Evolutionary conservation across 108 stramenopile genomes (phyloP).

Genomic region (Mediolabrus comicus): DNA sequence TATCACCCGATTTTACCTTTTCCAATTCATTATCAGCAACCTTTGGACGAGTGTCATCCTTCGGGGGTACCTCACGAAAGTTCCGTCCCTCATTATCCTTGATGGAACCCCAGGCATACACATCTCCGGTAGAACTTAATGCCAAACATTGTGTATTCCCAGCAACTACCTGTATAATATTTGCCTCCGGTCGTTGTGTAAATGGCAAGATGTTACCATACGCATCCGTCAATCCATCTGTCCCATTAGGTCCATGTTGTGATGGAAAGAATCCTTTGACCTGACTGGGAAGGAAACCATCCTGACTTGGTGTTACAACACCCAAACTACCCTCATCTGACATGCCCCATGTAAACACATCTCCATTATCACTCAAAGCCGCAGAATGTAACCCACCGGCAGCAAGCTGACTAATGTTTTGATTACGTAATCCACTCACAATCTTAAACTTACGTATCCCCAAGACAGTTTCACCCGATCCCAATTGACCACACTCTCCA

Average conservation of each 20-base stretch:
- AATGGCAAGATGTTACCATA: conserved; percentile 3
- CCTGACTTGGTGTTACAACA: conserved; percentile 32
- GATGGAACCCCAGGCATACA: conserved; percentile 69
- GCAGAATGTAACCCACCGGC: conserved; percentile 83
- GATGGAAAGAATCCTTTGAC: conserved; percentile 25
- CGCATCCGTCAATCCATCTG: not conserved
- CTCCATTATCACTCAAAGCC: conserved; percentile 64
- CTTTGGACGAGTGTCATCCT: conserved; percentile 31
- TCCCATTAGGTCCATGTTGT: conserved; percentile 13
- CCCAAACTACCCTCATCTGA: conserved; percentile 89
- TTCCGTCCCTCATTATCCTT: conserved; percentile 65
- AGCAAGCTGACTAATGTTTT: conserved; percentile 50
- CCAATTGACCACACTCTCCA: conserved; percentile 66
- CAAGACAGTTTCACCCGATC: conserved; percentile 16
- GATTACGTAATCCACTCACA: conserved; percentile 32
- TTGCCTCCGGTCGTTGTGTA: conserved; percentile 12
- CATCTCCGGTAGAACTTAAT: conserved; percentile 57
- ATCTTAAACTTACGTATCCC: conserved; percentile 10
- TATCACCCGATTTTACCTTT: conserved; percentile 16
- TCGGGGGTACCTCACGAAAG: conserved; percentile 36
- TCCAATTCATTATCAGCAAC: conserved; percentile 28
- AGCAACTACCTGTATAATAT: conserved; percentile 64
- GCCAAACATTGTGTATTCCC: conserved; percentile 81
- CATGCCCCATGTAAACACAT: conserved; percentile 89
- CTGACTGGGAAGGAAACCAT: conserved; percentile 19